phyloP scores from a whole-genome alignment of 1,284 basidiomycete species.

The Sanghuangporus baumii region DNA sequence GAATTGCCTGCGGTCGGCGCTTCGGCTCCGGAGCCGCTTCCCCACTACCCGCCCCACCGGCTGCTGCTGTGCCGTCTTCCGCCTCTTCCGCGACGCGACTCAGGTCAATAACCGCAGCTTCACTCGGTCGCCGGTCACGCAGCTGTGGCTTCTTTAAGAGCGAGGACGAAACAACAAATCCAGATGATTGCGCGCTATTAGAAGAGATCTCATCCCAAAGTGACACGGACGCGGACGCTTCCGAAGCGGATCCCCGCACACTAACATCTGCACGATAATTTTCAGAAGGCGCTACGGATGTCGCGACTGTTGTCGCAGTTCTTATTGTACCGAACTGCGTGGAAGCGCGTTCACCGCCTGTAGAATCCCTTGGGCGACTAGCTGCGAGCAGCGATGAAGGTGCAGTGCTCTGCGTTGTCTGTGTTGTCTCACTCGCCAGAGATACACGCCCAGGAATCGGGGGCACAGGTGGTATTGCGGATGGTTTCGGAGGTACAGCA shows the following conservation, averaged over 20 bases:
- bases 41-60: conserved; percentile 7
- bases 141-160: not conserved
- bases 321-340: conserved; percentile 73
- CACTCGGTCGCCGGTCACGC: conserved; percentile 60
- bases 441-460: conserved; percentile 27
- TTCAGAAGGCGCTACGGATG: conserved; percentile 43
- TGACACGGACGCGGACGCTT: conserved; percentile 39
- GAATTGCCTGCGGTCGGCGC: conserved; percentile 32
- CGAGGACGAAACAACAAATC: not conserved
- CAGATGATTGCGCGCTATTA: not conserved
- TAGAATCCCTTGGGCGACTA: conserved; percentile 20
- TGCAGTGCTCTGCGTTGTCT: conserved; percentile 49
- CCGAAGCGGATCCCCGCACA: conserved; percentile 21
- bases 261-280: conserved; percentile 59
- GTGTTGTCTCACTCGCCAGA: conserved; percentile 37
- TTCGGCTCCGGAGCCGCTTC: conserved; percentile 23
- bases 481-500: not conserved
- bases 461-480: not conserved
- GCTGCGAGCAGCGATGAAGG: conserved; percentile 54
- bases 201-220: conserved; percentile 29
- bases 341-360: conserved; percentile 34
- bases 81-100: conserved; percentile 65
- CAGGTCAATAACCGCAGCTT: conserved; percentile 52
- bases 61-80: conserved; percentile 38
- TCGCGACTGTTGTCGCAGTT: conserved; percentile 71